A percentile compares a stretch with the other conserved stretches of the same genome.
phyloP scores from a whole-genome alignment of 2,329 filamentous ascomycete genomes.

The Cladosporium sp. region DNA sequence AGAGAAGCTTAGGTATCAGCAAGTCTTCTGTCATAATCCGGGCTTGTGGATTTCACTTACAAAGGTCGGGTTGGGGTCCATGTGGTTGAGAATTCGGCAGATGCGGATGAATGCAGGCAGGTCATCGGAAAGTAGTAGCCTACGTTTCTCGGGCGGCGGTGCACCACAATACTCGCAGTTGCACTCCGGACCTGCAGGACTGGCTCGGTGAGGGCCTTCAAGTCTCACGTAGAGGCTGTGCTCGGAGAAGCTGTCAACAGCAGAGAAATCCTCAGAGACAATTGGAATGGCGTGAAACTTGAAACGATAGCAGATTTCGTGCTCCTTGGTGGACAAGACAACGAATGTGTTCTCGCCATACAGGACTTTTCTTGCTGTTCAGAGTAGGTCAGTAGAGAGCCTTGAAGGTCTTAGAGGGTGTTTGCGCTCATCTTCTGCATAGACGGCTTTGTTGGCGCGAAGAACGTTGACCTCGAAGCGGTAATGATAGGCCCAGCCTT shows the following conservation, averaged over 20 bases:
- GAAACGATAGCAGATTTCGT: neutral
- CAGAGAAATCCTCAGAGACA: neutral
- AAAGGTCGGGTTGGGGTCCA: neutral
- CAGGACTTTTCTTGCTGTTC: slow-evolving; percentile 27
- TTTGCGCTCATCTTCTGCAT: slow-evolving; percentile 20
- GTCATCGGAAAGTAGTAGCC: neutral
- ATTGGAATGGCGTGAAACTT: neutral
- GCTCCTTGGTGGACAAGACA: neutral
- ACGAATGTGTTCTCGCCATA: slow-evolving; percentile 28
- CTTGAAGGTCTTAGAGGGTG: neutral
- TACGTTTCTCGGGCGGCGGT: neutral
- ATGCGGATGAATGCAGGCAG: neutral
- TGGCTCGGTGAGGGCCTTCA: neutral
- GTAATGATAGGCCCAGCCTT: neutral
- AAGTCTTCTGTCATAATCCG: neutral
- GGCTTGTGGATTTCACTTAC: neutral
- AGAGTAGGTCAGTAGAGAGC: neutral
- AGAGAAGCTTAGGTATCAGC: neutral
- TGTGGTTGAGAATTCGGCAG: neutral
- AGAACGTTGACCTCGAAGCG: slow-evolving; percentile 20
- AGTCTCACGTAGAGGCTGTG: slow-evolving; percentile 3
- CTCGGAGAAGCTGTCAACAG: neutral
- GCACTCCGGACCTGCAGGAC: neutral
- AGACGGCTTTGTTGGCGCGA: slow-evolving; percentile 22
- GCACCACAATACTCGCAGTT: neutral